Evolutionary conservation across 345 rosid genomes (phyloP).

Genomic region (Gossypium raimondii): DNA sequence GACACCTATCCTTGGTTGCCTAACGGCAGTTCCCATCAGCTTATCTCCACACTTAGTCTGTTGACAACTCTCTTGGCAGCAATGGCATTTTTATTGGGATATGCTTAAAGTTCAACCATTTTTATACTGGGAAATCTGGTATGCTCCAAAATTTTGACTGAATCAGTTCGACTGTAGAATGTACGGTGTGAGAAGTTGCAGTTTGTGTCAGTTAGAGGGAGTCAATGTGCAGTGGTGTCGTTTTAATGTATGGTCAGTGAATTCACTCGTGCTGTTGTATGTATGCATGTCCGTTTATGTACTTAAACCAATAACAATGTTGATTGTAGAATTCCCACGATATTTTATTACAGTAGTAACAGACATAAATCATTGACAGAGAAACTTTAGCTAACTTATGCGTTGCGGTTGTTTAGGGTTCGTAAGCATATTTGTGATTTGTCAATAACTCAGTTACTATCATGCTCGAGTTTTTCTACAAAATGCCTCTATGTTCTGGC

Average conservation of each 20-base stretch:
- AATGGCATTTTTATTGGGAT: constrained; percentile 36
- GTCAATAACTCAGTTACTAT: not conserved
- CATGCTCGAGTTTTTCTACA: not conserved
- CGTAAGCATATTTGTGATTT: no score
- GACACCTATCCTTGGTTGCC: constrained; percentile 87
- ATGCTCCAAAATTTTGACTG: constrained; percentile 2
- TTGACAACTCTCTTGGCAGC: constrained; percentile 28
- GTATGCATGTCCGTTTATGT: not conserved
- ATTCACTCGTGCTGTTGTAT: not conserved
- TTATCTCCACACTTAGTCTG: constrained; percentile 23
- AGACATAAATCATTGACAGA: not conserved
- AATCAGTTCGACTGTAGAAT: not conserved
- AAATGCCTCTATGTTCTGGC: not conserved
- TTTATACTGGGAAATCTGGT: not conserved
- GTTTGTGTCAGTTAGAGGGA: not conserved
- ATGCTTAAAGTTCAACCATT: constrained; percentile 3
- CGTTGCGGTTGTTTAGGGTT: not conserved
- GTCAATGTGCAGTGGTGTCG: not conserved
- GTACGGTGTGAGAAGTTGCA: not conserved
- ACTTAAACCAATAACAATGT: not conserved
- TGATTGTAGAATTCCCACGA: constrained; percentile 3
- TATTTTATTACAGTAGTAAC: not conserved
- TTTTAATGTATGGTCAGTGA: not conserved
- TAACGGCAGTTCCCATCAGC: constrained; percentile 36
- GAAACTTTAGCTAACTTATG: not conserved